These are phyloP conservation scores for Solanum arcanum DNA, from an alignment of 257 asterid genomes.

Conservation along the genomic window DNA sequence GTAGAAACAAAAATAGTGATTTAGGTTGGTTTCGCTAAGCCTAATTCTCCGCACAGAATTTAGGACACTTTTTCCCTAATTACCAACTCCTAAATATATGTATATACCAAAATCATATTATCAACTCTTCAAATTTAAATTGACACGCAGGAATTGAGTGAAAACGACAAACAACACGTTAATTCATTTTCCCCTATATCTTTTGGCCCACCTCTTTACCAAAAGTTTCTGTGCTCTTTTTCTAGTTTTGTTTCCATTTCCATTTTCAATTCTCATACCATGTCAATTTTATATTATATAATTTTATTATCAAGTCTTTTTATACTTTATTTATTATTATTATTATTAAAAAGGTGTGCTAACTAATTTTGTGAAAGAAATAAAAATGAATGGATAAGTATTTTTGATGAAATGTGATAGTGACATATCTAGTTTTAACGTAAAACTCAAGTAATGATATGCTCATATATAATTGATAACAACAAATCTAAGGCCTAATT, in stretches of 20 bases:
- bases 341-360: neutral
- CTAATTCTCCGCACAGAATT: neutral
- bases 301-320: neutral
- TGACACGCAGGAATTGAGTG: neutral
- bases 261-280: neutral
- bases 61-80: neutral
- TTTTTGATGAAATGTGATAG: too few relatives aligned
- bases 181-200: neutral
- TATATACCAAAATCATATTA: too few relatives aligned
- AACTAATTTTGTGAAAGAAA: neutral
- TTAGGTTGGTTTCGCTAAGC: neutral
- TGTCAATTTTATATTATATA: too few relatives aligned
- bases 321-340: neutral
- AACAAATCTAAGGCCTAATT: too few relatives aligned
- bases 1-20: neutral
- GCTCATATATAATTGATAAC: too few relatives aligned
- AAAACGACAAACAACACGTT: neutral
- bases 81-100: neutral
- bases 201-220: neutral
- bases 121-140: neutral
- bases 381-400: neutral
- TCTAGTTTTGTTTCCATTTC: neutral
- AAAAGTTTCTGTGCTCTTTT: neutral
- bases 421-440: neutral
- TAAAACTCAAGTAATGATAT: neutral